Percentiles rank a stretch among this genome's conserved stretches.
Evolutionary conservation across 768 basidiomycete genomes (phyloP).

Genomic region (Pilatotrama ljubarskyi): DNA sequence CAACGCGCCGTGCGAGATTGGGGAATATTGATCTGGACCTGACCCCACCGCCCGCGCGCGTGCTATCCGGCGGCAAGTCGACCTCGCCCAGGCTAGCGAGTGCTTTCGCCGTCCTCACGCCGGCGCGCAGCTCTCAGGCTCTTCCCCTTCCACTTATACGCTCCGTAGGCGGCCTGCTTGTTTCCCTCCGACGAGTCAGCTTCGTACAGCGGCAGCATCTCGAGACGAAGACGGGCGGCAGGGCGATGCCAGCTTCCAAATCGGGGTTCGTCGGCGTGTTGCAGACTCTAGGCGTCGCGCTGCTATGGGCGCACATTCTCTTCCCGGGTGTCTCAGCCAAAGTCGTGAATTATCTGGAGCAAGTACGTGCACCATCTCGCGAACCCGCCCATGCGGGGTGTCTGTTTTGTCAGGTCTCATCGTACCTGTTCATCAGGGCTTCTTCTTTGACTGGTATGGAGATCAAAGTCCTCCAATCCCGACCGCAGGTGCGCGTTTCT

Average conservation of each 20-base stretch:
- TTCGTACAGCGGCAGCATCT: not conserved
- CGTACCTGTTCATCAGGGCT: constrained; percentile 23
- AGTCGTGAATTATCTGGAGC: constrained; percentile 5
- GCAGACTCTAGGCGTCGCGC: not conserved
- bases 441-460: constrained; percentile 34
- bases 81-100: no score
- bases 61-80: no score
- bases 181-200: not conserved
- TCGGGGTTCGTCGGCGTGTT: not conserved
- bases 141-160: not conserved
- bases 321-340: constrained; percentile 7
- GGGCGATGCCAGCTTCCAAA: not conserved
- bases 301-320: constrained; percentile 6
- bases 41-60: no score
- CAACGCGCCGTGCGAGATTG: no score
- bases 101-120: no score
- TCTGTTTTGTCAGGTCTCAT: not conserved
- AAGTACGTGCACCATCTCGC: constrained; percentile 3
- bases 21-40: no score
- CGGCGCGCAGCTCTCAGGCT: not conserved
- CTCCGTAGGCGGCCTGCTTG: not conserved
- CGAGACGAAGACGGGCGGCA: not conserved
- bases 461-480: constrained; percentile 34
- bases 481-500: constrained; percentile 28
- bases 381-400: not conserved